Evolutionary conservation across 176 grass and related monocot species (phyloP), one percentile per base, ranked within the genome.

Genomic region (Melocanna baccifera): DNA sequence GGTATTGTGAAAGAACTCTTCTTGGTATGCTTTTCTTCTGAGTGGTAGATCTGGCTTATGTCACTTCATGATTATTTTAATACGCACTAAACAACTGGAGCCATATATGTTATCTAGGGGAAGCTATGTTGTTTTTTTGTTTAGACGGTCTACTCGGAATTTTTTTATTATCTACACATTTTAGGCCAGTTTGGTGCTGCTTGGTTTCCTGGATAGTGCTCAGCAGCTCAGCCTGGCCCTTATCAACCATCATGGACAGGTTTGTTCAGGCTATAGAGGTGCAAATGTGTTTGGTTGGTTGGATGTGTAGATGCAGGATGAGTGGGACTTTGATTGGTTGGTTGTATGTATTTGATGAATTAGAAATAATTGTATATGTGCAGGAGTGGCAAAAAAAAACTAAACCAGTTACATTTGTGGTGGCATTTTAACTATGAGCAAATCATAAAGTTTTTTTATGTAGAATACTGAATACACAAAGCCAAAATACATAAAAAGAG

Each of bases 21-120:
- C 58, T 50, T 15, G 8, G 69, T 85, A 59, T 46, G 42, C 1
- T 43, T 75, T 85, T 52, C 61, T 80, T 73, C n/a, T 73, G 68
- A 71, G 30, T 85, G 19, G 16, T 70, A 86, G 65, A 63, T 45
- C 37, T 6, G 25, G n/a, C 29, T 77, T 80, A 61, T 67, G 6
- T 53, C 41, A 75, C 63, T 76, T 62, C 19, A 10, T 14, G 26
- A 56, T 20, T 63, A 82, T 70, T 30, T 81, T 45, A 34, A 4
- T 42, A 32, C 55, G 16, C 34, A 47, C 48, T 69, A 26, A 80
- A 63, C 46, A 52, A 63, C 36, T 67, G 12, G 46, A 66, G 47
- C 73, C 47, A 57, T 6, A 34, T 66, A 22, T 19, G 6, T 23
- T 62, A 53, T 73, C 34, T 42, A 15, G 7, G 7, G 45, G 34